Evolutionary conservation across 176 grass and related monocot genomes (phyloP), one percentile per base, ranked within the genome.

Genomic region (Eremochloa ophiuroides): DNA sequence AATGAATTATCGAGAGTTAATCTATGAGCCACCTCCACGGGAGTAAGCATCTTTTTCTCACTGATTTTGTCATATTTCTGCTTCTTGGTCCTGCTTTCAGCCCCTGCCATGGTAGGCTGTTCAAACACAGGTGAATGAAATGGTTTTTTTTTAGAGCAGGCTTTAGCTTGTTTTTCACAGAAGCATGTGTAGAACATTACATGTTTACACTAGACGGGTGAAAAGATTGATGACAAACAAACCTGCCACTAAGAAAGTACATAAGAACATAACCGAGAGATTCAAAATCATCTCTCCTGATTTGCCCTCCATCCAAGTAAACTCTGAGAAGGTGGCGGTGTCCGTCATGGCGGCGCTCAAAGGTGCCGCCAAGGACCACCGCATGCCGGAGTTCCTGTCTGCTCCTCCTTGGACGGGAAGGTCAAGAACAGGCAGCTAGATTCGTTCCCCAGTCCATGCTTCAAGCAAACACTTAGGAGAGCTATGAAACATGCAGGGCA

Each of bases 161-260:
- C n/a, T n/a, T n/a, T n/a, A n/a, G n/a, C n/a, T n/a, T n/a, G n/a
- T n/a, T n/a, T n/a, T 50, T 47, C 14, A 68, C 2, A 77, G 11
- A 80, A 22, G 34, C 22, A 6, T 33, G n/a, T 7, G 4, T 22
- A 9, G 55, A 59, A 12, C 27, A 38, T 26, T 59, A 26, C 55
- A 59, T 26, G 55, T 59, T 78, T 46, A 47, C 7, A 87, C 66
- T 40, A 37, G 40, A 38, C 11, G 0, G 72, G 35, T 82, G 71
- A 51, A 37, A 35, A 56, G 23, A 42, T 31, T 13, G 33, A 78
- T 83, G 13, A 11, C 9, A 61, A 64, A 67, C 76, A 69, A 87
- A 94, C 92, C 92, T 94, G 81, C 92, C 92, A 77, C 92, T 85
- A 55, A 94, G 77, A 63, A 94, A 89, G 85, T 94, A 94, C 92